Evolutionary conservation across 352 stramenopile genomes (phyloP), one percentile per base, ranked within the genome.

Genomic region (Globisporangium barbulae): DNA sequence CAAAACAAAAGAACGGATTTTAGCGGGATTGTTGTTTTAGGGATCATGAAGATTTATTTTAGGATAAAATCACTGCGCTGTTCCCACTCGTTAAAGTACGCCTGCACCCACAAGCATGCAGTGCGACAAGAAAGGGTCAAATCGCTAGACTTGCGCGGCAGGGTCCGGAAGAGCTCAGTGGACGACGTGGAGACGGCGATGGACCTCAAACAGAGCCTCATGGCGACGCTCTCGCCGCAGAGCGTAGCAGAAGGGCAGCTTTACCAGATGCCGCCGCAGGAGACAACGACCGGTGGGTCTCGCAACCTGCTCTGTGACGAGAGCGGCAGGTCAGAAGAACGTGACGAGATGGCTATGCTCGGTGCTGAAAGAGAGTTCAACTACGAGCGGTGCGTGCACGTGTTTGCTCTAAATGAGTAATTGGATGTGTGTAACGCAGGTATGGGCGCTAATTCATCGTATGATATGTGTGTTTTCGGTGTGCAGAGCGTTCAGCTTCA

Each of bases 401-500:
- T 56, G 30, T 35, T 33, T 53, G 30, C 17, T 35, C 35, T 53
- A 4, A 5, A 28, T 28, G 25, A 28, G 25, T 28, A 2, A 28
- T 28, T 2, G 25, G 15, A 22, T 30, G 35, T 31, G 9, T 19
- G 21, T 60, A 22, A 21, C 37, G 10, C 6, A 48, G 9, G 9
- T 15, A 13, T 64, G 58, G 1, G 45, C 39, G 45, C 19, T 58
- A 44, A 44, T 31, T 17, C 3, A 21, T 19, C 10, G 4, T 31
- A 35, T 41, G 15, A 0, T 19, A 17, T 53, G 12, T 49, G 25
- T 31, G 21, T 53, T 3, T 54, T 53, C 30, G 44, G 45, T 39
- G 42, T 17, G 15, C 63, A 90, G 71, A 19, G 53, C 71, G 52
- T 79, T 79, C 35, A 67, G 55, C 5, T 76, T 65, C 48, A 80